Conservation (phyloP, 495 filamentous ascomycete genomes). For the Lentithecium fluviatile region DNA sequence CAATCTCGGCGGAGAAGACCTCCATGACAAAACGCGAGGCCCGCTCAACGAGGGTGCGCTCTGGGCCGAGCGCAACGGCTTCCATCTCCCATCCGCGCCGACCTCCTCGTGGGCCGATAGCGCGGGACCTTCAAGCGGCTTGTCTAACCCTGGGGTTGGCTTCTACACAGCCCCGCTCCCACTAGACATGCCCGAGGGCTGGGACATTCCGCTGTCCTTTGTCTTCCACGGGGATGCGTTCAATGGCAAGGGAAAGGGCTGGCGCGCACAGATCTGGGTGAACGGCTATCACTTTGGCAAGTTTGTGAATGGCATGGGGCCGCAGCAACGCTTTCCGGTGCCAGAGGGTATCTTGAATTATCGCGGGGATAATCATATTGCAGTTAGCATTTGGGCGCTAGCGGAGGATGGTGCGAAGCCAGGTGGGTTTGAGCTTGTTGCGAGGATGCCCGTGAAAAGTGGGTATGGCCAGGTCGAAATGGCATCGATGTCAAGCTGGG, state of each 20-base stretch:
- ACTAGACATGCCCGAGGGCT: slow-evolving; percentile 39
- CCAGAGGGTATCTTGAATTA: slow-evolving; percentile 53
- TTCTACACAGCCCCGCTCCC: slow-evolving; percentile 40
- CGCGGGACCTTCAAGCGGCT: slow-evolving; percentile 12
- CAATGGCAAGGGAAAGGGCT: slow-evolving; percentile 36
- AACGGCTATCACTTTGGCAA: slow-evolving; percentile 53
- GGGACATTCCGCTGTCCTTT: slow-evolving; percentile 48
- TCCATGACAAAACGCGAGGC: slow-evolving; percentile 39
- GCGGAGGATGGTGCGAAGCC: slow-evolving; percentile 18
- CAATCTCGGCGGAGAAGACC: slow-evolving; percentile 28
- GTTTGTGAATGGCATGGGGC: slow-evolving; percentile 52
- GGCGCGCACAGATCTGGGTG: slow-evolving; percentile 45
- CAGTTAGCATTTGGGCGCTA: slow-evolving; percentile 47
- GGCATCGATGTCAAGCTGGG: no score
- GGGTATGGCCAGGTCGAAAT: no score
- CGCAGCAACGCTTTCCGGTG: slow-evolving; percentile 51
- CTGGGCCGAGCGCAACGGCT: slow-evolving; percentile 41
- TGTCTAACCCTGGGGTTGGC: slow-evolving; percentile 12
- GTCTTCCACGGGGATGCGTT: slow-evolving; percentile 36
- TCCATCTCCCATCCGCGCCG: slow-evolving; percentile 39
- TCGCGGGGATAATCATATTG: slow-evolving; percentile 48
- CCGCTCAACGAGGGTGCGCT: slow-evolving; percentile 46
- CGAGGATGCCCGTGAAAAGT: no score
- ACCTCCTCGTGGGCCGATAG: slow-evolving; percentile 32
- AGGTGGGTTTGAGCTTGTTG: no score